Conservation (phyloP, 2,329 filamentous ascomycete genomes). For the Xylariaceae sp. region DNA sequence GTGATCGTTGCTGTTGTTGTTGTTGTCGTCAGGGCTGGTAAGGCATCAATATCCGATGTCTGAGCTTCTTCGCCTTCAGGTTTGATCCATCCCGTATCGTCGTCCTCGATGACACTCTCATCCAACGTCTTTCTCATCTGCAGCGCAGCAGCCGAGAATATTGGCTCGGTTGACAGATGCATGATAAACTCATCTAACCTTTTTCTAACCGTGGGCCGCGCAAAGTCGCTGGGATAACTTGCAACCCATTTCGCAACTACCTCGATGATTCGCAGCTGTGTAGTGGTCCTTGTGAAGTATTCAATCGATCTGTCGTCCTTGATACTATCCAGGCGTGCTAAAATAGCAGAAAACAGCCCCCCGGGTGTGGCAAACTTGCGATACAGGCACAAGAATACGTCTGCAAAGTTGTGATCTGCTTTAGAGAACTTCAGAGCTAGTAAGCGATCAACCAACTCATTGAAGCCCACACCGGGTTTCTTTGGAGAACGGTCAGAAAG, state of each 20-base stretch:
- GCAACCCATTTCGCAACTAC: conserved; percentile 86
- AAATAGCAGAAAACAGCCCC: conserved; percentile 70
- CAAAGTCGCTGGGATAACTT: conserved; percentile 89
- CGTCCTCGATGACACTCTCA: conserved; percentile 69
- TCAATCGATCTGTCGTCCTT: conserved; percentile 61
- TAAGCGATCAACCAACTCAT: conserved; percentile 81
- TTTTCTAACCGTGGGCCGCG: conserved; percentile 65
- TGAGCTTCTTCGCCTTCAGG: conserved; percentile 51
- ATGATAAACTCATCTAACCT: conserved; percentile 70
- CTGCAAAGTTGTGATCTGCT: conserved; percentile 80
- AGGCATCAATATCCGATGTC: conserved; percentile 20
- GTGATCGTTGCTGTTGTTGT: background rate
- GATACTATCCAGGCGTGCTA: conserved; percentile 67
- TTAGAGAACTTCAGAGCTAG: conserved; percentile 76
- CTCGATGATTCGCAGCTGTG: conserved; percentile 77
- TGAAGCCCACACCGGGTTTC: conserved; percentile 51
- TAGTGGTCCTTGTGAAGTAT: conserved; percentile 70
- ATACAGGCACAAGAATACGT: conserved; percentile 88
- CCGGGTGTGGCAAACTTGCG: conserved; percentile 85
- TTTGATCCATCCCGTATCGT: conserved; percentile 89
- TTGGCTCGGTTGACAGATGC: conserved; percentile 67
- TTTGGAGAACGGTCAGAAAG: conserved; percentile 50
- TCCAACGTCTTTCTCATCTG: conserved; percentile 80
- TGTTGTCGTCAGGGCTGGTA: background rate
- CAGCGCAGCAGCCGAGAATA: conserved; percentile 78